Conservation (phyloP, 352 stramenopile species). For the Phytophthora crassamura region DNA sequence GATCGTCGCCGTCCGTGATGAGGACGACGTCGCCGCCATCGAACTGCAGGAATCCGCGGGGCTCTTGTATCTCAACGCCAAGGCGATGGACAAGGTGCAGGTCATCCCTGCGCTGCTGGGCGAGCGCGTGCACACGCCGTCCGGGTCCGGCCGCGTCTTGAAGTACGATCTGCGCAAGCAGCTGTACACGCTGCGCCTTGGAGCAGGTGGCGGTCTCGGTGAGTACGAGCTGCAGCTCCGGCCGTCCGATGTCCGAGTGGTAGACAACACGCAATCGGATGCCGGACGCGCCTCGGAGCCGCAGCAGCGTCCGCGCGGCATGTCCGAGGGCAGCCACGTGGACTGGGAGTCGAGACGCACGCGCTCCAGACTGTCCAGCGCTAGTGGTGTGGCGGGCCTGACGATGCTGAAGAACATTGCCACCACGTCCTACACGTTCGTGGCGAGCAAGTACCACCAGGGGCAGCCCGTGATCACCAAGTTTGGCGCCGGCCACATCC, state of each 20-base stretch:
- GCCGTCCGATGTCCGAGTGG: slow-evolving; percentile 50
- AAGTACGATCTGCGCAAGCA: slow-evolving; percentile 55
- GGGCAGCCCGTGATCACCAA: slow-evolving; percentile 80
- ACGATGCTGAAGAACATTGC: slow-evolving; percentile 70
- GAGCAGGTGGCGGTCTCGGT: slow-evolving; percentile 32
- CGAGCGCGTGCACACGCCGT: slow-evolving; percentile 68
- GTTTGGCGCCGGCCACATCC: slow-evolving; percentile 67
- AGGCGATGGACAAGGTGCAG: slow-evolving; percentile 55
- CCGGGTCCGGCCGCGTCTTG: slow-evolving; percentile 60
- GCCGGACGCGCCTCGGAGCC: slow-evolving; percentile 27
- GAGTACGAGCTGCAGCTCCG: slow-evolving; percentile 51
- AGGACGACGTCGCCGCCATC: slow-evolving; percentile 62
- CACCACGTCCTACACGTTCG: slow-evolving; percentile 65
- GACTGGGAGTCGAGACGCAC: slow-evolving; percentile 28
- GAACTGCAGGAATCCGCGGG: slow-evolving; percentile 45
- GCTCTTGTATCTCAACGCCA: slow-evolving; percentile 34
- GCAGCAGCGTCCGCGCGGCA: slow-evolving; percentile 38
- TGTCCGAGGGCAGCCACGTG: slow-evolving; percentile 32
- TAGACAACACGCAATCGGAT: slow-evolving; percentile 15
- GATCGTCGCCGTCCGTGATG: slow-evolving; percentile 53
- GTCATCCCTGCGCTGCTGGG: slow-evolving; percentile 60
- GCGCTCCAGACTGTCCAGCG: slow-evolving; percentile 19
- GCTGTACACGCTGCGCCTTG: slow-evolving; percentile 60
- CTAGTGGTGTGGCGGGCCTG: slow-evolving; percentile 33
- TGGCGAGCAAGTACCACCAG: slow-evolving; percentile 76